Conservation (phyloP, 2,329 filamentous ascomycete genomes). For the Microsporum audouinii region DNA sequence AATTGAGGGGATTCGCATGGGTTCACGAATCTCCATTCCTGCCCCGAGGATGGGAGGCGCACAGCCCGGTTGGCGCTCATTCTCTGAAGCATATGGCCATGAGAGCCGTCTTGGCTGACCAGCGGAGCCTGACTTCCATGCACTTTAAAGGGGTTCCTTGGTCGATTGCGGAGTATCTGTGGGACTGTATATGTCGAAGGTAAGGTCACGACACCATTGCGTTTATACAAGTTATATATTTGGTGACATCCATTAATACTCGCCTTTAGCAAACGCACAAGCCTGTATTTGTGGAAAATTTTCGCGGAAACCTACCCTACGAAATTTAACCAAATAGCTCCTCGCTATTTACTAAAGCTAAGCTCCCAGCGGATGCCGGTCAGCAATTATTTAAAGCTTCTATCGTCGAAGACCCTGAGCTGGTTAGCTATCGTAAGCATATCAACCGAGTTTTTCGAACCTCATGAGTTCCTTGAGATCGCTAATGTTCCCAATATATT, state of each 20-base stretch:
- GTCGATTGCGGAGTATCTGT: conserved; percentile 30
- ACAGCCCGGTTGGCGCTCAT: conserved; percentile 20
- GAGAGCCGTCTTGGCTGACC: conserved; percentile 24
- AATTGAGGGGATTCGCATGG: conserved; percentile 24
- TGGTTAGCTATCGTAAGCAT: conserved; percentile 31
- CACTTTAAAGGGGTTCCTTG: conserved; percentile 31
- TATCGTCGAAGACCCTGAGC: conserved; percentile 21
- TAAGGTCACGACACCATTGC: conserved; percentile 15
- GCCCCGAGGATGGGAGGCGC: conserved; percentile 19
- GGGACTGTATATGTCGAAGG: conserved; percentile 28
- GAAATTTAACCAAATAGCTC: conserved; percentile 23
- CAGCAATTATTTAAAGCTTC: conserved; percentile 26
- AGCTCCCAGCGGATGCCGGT: conserved; percentile 22
- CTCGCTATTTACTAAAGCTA: conserved; percentile 25
- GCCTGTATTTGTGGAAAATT: conserved; percentile 36
- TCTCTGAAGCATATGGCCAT: conserved; percentile 28
- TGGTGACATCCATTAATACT: conserved; percentile 7
- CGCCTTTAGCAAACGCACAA: conserved; percentile 25
- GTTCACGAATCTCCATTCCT: conserved; percentile 30
- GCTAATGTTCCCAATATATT: conserved; percentile 30
- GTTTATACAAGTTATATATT: not conserved
- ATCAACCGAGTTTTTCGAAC: conserved; percentile 21
- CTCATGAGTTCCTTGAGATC: conserved; percentile 30
- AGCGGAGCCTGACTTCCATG: conserved; percentile 25
- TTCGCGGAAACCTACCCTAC: conserved; percentile 28